Evolutionary conservation across 768 basidiomycete genomes (phyloP), one percentile per base, ranked within the genome.

Genomic region (Naganishia onofrii): DNA sequence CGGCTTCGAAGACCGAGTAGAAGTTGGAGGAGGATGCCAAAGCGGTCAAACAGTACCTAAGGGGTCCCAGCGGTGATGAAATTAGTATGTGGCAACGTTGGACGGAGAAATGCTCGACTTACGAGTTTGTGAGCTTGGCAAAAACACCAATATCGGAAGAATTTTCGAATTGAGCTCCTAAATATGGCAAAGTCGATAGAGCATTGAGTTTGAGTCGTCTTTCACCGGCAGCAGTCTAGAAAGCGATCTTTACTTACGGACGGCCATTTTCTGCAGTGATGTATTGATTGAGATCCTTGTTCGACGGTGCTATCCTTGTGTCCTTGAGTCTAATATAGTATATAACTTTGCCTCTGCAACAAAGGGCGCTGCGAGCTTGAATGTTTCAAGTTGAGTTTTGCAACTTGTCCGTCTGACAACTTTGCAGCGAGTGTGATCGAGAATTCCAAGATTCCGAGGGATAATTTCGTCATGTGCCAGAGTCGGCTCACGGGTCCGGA

Each of bases 1-100:
- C 94, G 74, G 89, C 87, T 85, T 99, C 94, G 81, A 98, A 98
- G 19, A 92, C 90, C 29, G 93, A 96, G 85, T 94, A 95, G 78
- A 99, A 99, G 83, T 98, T 98, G 73, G 93, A 89, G 82, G 92
- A 90, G 81, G 94, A 90, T 81, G 93, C 90, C 79, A 97, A 87
- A 73, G 93, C 92, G 76, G 87, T 87, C 57, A 99, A 88, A 83
- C 95, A 97, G 86, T 96, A 99, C 78, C 89, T 91, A 36, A 3
- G 48, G 4, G 21, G 12, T 51, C 23, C 48, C 12, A 23, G 6
- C 3, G 7, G 23, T 17, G 48, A 4, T 21, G 4, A 26, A 23
- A 51, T 70, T 54, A 12, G 19, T n/a, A n/a, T 46, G 19, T 48
- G 29, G 6, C 3, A 34, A 10, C 32, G 46, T 1, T 46, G 17